Evolutionary conservation across 257 asterid genomes (phyloP).

Genomic region (Solanum verrucosum): DNA sequence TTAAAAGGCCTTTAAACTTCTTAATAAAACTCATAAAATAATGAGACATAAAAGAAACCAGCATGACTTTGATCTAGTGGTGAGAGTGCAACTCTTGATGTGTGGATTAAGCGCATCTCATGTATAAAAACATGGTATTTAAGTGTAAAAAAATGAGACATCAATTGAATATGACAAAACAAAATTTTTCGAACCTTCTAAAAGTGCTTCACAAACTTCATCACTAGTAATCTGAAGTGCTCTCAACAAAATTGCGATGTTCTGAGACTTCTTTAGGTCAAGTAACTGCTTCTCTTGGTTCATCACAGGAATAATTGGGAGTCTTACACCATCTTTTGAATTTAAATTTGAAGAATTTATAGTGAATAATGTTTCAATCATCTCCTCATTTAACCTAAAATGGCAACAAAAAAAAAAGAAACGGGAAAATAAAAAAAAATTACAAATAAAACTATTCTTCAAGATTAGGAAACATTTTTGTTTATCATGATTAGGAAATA

Average conservation of each 20-base stretch:
- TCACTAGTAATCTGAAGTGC: slow-evolving; percentile 64
- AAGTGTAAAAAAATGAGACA: neutral
- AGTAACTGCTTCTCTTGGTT: slow-evolving; percentile 51
- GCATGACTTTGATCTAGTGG: neutral
- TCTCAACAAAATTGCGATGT: slow-evolving; percentile 57
- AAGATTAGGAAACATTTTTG: neutral
- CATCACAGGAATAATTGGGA: slow-evolving; percentile 7
- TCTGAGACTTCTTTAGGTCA: slow-evolving; percentile 76
- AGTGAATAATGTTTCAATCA: slow-evolving; percentile 61
- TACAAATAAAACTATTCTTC: slow-evolving; percentile 5
- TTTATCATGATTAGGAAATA: neutral
- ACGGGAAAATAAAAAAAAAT: neutral
- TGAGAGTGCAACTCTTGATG: neutral
- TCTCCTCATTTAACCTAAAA: slow-evolving; percentile 69
- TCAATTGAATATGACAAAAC: neutral
- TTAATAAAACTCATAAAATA: neutral
- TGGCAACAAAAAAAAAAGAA: neutral
- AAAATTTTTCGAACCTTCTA: slow-evolving; percentile 32
- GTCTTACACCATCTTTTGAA: slow-evolving; percentile 28
- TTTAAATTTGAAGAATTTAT: slow-evolving; percentile 34
- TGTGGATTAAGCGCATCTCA: neutral
- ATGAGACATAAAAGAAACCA: neutral
- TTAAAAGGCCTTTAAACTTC: neutral
- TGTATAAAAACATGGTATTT: neutral
- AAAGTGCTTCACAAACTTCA: slow-evolving; percentile 78